Conservation (phyloP, 2,329 filamentous ascomycete genomes). For the Ophiostoma sp. region DNA sequence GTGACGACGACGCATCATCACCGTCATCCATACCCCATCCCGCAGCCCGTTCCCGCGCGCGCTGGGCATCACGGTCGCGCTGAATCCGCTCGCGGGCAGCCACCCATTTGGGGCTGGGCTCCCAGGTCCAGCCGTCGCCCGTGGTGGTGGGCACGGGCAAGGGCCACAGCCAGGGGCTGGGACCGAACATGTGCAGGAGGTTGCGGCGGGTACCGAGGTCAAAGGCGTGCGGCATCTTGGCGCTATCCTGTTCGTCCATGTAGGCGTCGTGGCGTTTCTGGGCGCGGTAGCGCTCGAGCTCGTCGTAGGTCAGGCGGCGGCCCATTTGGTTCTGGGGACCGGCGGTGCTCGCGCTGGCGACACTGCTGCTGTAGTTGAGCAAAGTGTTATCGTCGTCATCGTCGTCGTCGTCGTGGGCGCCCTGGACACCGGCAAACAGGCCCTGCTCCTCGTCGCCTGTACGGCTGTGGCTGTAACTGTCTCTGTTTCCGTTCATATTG, state of each 20-base stretch:
- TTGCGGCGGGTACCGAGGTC: conserved; percentile 84
- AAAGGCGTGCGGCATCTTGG: conserved; percentile 89
- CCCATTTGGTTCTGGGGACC: conserved; percentile 38
- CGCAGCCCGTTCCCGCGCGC: conserved; percentile 62
- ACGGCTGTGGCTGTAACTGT: not conserved
- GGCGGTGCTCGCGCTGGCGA: conserved; percentile 8
- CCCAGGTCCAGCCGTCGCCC: conserved; percentile 94
- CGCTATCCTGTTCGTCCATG: conserved; percentile 84
- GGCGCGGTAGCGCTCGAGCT: conserved; percentile 57
- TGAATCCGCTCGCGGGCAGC: conserved; percentile 67
- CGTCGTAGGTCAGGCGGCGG: conserved; percentile 53
- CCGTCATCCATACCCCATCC: conserved; percentile 58
- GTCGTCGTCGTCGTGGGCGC: conserved; percentile 25
- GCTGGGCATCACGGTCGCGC: conserved; percentile 59
- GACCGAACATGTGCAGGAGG: conserved; percentile 77
- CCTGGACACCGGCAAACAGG: conserved; percentile 21
- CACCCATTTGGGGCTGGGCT: conserved; percentile 77
- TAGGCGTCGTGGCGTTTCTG: conserved; percentile 66
- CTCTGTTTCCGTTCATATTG: not conserved
- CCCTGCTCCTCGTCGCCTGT: conserved; percentile 23
- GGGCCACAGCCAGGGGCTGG: conserved; percentile 69
- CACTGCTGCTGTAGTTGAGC: not conserved
- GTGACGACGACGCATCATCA: conserved; percentile 29
- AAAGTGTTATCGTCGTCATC: not conserved
- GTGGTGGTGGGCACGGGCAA: conserved; percentile 81